Conservation (phyloP, 345 rosid genomes). For the Boechera retrofracta region DNA sequence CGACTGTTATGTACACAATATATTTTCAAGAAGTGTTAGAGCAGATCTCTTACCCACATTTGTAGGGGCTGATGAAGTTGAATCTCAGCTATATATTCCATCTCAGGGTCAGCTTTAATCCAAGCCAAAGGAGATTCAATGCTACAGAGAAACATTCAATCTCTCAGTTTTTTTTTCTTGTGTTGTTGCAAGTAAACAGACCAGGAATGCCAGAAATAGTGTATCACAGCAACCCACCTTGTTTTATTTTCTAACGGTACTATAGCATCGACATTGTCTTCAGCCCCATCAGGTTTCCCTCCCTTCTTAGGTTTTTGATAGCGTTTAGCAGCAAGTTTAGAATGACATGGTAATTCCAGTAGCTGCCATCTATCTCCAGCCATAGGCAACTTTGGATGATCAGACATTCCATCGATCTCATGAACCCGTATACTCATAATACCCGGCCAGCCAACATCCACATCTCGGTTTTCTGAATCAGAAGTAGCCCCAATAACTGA, state of each 20-base stretch:
- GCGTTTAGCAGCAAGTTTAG: conserved; percentile 93
- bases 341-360: conserved; percentile 94
- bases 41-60: conserved; percentile 89
- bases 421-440: conserved; percentile 95
- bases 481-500: conserved; percentile 57
- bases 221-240: conserved; percentile 57
- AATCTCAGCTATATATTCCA: conserved; percentile 96
- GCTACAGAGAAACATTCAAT: conserved; percentile 55
- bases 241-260: conserved; percentile 67
- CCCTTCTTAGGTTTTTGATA: conserved; percentile 93
- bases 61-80: conserved; percentile 97
- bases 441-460: conserved; percentile 97
- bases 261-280: conserved; percentile 77
- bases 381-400: conserved; percentile 92
- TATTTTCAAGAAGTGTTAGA: conserved; percentile 20
- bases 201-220: conserved; percentile 18
- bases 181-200: conserved; percentile 37
- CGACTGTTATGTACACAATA: conserved; percentile 24
- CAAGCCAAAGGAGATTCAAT: conserved; percentile 91
- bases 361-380: conserved; percentile 97
- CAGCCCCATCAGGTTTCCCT: conserved; percentile 89
- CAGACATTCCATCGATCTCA: conserved; percentile 96
- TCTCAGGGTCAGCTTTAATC: conserved; percentile 98
- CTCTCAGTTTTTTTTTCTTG: conserved; percentile 26
- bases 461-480: conserved; percentile 85